Conservation (phyloP, 345 rosid species). For the Zanthoxylum bungeanum region DNA sequence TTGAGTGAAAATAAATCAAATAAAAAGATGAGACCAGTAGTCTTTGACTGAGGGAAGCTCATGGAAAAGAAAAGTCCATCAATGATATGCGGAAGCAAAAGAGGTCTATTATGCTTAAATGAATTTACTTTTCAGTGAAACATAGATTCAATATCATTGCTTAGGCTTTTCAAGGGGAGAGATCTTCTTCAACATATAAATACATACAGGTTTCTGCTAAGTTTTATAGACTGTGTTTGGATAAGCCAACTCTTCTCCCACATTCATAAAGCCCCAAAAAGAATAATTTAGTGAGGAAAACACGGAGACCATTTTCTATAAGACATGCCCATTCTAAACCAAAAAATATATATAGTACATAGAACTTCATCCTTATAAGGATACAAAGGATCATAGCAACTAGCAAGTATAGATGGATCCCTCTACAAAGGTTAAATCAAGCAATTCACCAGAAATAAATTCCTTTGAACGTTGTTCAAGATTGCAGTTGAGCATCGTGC, state of each 20-base stretch:
- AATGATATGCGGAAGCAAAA: not conserved
- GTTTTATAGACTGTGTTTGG: not conserved
- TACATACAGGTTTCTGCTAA: not conserved
- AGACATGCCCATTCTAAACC: not conserved
- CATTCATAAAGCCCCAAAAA: not conserved
- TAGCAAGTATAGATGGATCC: not conserved
- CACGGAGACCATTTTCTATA: not conserved
- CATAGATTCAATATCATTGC: not conserved
- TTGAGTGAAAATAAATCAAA: not conserved
- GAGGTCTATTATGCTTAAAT: not conserved
- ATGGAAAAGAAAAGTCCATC: not conserved
- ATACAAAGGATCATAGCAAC: not conserved
- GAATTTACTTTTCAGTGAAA: not conserved
- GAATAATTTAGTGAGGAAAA: not conserved
- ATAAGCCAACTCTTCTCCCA: not conserved
- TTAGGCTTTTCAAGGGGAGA: too few species aligned
- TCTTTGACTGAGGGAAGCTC: not conserved
- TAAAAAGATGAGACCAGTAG: constrained; percentile 1
- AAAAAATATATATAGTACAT: not conserved
- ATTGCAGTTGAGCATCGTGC: not conserved
- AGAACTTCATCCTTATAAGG: not conserved
- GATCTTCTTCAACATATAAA: too few species aligned
- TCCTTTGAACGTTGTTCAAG: not conserved
- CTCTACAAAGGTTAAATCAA: not conserved
- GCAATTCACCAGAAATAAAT: not conserved